These are phyloP conservation scores for Penicillium pancosmium DNA, from an alignment of 495 filamentous ascomycete species.

Conservation along the genomic window DNA sequence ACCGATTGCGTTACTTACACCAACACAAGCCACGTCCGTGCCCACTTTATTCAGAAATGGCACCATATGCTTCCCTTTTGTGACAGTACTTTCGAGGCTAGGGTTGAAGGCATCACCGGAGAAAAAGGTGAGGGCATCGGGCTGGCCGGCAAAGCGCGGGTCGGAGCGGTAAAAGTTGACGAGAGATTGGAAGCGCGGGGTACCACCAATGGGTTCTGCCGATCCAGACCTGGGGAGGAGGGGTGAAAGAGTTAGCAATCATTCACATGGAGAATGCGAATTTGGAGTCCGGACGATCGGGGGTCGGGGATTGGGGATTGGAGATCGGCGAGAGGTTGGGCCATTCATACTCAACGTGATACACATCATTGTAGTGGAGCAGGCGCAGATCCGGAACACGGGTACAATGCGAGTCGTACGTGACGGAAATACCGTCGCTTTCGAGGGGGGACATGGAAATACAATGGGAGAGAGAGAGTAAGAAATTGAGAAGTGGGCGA, in stretches of 20 bases:
- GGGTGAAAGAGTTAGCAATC: not conserved
- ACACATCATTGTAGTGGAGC: conserved; percentile 91
- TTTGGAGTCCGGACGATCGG: not conserved
- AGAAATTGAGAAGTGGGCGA: not conserved
- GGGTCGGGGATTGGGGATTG: not conserved
- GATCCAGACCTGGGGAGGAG: conserved; percentile 53
- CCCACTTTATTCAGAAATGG: conserved; percentile 78
- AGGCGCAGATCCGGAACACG: conserved; percentile 72
- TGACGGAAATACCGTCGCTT: conserved; percentile 46
- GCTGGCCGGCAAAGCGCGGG: conserved; percentile 58
- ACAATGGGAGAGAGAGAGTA: not conserved
- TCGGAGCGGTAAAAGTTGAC: conserved; percentile 69
- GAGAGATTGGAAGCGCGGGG: conserved; percentile 77
- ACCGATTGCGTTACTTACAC: conserved; percentile 54
- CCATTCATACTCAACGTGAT: conserved; percentile 72
- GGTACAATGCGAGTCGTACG: conserved; percentile 53
- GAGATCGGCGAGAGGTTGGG: not conserved
- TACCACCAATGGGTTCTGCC: conserved; percentile 78
- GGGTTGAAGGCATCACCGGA: conserved; percentile 94
- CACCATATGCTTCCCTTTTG: conserved; percentile 89
- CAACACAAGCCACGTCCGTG: conserved; percentile 76
- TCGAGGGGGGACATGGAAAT: conserved; percentile 35
- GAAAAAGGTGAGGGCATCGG: conserved; percentile 76
- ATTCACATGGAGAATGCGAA: not conserved
- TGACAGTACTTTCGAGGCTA: conserved; percentile 80